Evolutionary conservation across 179 eudicot genomes (phyloP), one percentile per base, ranked within the genome.

Genomic region (Beta lomatogona): DNA sequence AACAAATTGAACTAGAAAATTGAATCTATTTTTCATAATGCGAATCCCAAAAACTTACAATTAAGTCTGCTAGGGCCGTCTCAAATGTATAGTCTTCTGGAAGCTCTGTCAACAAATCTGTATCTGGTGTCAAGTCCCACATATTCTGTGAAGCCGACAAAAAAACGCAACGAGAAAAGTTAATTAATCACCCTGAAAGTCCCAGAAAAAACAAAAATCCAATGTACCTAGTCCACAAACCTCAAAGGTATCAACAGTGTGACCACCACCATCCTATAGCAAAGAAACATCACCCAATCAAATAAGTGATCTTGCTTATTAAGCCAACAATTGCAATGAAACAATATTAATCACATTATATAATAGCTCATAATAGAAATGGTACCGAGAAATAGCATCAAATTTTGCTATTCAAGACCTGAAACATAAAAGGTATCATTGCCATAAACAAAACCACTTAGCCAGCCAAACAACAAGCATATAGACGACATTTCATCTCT

Each of bases 101-200:
- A 13, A 93, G 90, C 87, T 93, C 95, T 75, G 54, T 86, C 71
- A 93, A 53, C 81, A 93, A 84, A 59, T 93, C 95, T 0, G 92
- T 88, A 76, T 89, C 93, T 5, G 95, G 97, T 9, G 97, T 93
- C 79, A 92, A 88, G 82, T 93, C 94, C 97, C 97, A 93, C 97
- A 92, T 93, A 77, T 89, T 88, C 94, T 91, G 60, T 66, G 78
- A 67, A 85, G 19, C 76, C 57, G 64, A 16, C 48, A 79, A 59
- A 13, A 16, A 25, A 15, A 21, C 7, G 0, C 14, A 11, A 41
- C 2, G 4, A 64, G 36, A 8, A 44, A 84, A 21, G 53, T 16
- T 3, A 31, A 58, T 71, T 2, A 18, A 9, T 44, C 41, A 80
- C 57, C 46, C 60, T 6, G 9, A 52, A 46, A 2, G 58, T 15